Conservation (phyloP, 2,329 filamentous ascomycete species). For the Calonectria crousiana region DNA sequence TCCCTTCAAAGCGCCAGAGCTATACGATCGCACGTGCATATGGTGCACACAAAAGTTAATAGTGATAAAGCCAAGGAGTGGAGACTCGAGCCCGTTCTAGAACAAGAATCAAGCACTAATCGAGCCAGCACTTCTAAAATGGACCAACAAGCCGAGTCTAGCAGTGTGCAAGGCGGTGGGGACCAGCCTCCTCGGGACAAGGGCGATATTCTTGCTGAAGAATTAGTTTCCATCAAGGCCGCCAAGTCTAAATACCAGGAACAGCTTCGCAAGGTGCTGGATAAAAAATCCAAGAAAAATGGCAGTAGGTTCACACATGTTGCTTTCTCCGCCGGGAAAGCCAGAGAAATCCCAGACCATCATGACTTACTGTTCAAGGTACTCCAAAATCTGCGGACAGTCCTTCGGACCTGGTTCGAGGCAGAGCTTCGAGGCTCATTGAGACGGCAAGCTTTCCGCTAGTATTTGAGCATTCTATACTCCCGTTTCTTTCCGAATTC, state of each 20-base stretch:
- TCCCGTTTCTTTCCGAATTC: conserved; percentile 58
- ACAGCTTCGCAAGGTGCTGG: conserved; percentile 49
- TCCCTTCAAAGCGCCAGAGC: conserved; percentile 50
- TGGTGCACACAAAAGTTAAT: conserved; percentile 47
- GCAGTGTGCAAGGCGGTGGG: background rate
- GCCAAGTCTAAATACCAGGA: conserved; percentile 53
- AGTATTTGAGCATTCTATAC: conserved; percentile 57
- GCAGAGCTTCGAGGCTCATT: conserved; percentile 43
- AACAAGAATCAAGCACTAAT: background rate
- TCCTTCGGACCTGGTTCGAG: conserved; percentile 45
- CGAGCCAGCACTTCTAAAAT: background rate
- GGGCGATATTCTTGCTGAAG: conserved; percentile 1
- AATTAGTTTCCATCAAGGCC: conserved; percentile 40
- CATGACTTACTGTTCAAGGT: conserved; percentile 32
- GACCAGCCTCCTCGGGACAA: background rate
- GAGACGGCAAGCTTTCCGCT: conserved; percentile 55
- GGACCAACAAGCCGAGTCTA: conserved; percentile 20
- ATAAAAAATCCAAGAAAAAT: conserved; percentile 49
- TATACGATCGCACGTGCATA: conserved; percentile 53
- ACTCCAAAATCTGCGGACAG: conserved; percentile 48
- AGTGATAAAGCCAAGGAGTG: conserved; percentile 41
- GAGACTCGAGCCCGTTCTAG: conserved; percentile 34
- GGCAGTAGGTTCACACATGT: conserved; percentile 35
- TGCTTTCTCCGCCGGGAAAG: background rate
- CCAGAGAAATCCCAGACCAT: background rate